Conservation (phyloP, 768 basidiomycete species). For the Tulasnella sp. region DNA sequence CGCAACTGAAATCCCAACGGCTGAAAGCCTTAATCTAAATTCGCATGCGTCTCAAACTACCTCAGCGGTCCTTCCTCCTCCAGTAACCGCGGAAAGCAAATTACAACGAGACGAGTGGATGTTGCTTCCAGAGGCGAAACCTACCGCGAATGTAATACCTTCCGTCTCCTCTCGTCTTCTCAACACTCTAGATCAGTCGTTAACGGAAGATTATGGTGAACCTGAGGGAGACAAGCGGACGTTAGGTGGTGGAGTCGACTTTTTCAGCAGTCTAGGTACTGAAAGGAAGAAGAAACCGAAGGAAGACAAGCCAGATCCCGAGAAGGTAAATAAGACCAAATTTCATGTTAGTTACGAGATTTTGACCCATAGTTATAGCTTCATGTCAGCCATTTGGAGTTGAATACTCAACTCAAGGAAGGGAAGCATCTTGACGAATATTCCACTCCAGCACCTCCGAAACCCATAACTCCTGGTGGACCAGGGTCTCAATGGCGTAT, state of each 20-base stretch:
- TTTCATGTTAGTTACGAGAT: constrained; percentile 17
- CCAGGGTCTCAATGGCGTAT: constrained; percentile 95
- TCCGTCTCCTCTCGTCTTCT: constrained; percentile 13
- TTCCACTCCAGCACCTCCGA: constrained; percentile 29
- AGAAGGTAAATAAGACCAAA: constrained; percentile 41
- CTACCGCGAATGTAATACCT: constrained; percentile 18
- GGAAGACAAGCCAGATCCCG: constrained; percentile 49
- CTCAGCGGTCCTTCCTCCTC: constrained; percentile 38
- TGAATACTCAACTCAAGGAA: constrained; percentile 45
- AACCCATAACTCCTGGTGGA: constrained; percentile 60
- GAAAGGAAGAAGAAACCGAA: constrained; percentile 52
- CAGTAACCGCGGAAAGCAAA: constrained; percentile 33
- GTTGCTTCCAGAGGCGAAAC: constrained; percentile 36
- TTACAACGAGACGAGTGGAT: constrained; percentile 82
- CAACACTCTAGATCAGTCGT: constrained; percentile 33
- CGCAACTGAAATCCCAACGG: constrained; percentile 62
- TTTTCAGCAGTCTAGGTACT: constrained; percentile 78
- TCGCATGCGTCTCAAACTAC: constrained; percentile 43
- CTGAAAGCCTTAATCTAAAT: constrained; percentile 53
- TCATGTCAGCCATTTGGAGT: constrained; percentile 46
- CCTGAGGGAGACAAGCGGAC: constrained; percentile 34
- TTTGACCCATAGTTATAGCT: constrained; percentile 42
- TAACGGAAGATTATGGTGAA: constrained; percentile 58
- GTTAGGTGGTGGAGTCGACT: constrained; percentile 55
- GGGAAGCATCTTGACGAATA: constrained; percentile 30